Evolutionary conservation across 2,329 filamentous ascomycete genomes (phyloP), one percentile per base, ranked within the genome.

Genomic region (Diplodia corticola): DNA sequence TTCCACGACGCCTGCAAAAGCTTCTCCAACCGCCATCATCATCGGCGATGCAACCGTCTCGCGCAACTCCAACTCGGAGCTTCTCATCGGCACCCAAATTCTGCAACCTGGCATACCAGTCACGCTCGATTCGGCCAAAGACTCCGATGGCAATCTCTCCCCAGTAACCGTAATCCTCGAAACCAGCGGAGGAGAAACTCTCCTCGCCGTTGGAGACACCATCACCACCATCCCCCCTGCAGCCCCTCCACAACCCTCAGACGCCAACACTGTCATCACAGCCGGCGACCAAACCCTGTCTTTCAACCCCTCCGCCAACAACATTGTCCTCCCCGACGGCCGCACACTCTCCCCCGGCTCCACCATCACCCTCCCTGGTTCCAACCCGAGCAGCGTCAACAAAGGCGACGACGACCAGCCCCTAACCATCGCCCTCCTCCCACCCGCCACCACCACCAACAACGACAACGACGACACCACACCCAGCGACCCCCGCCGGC

Each of bases 21-120:
- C 35, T 4, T 12, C 30, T 7, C 10, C n/a, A 17, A 9, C 48
- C 30, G 12, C 49, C 20, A 20, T 28, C 28, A 9, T 63, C 48
- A n/a, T 51, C n/a, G 60, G 44, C 46, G 28, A 30, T n/a, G 60
- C 60, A 1, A 51, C 60, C n/a, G 53, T 51, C 26, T 26, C 60
- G 0, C 60, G 44, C 48, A 40, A 40, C 46, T 35, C 60, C 12
- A 15, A 37, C 46, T 50, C 60, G 20, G n/a, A 30, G 2, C 44
- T 63, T 28, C 1, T 63, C 48, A 50, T 44, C 46, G 49, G 49
- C 46, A 51, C 46, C 6, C 28, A 40, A n/a, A 51, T 48, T 7
- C 46, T 51, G n/a, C 33, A 15, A n/a, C 60, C 60, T 5, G 24
- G 26, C 46, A 30, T 48, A 5, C 33, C 60, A 10, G 17, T 50